Percentiles rank a stretch among this genome's conserved stretches.
These are phyloP conservation scores for Lepraria neglecta DNA, from an alignment of 495 filamentous ascomycete genomes.

Conservation along the genomic window DNA sequence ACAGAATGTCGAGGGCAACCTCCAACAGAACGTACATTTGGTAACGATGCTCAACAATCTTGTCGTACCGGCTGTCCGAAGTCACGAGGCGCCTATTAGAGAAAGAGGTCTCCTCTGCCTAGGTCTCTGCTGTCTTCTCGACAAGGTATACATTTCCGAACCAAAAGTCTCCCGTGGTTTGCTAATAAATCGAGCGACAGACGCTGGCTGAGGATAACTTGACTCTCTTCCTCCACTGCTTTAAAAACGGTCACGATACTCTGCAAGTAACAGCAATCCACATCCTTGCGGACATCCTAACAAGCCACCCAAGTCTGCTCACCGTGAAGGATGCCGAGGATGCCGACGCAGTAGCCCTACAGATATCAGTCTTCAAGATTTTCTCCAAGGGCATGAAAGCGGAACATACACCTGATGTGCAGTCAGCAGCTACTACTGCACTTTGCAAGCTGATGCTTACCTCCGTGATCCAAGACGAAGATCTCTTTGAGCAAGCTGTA, in stretches of 20 bases:
- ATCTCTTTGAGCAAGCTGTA: slow-evolving; percentile 75
- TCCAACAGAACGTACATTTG: slow-evolving; percentile 80
- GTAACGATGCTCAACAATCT: slow-evolving; percentile 95
- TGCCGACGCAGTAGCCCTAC: slow-evolving; percentile 38
- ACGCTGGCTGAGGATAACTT: slow-evolving; percentile 89
- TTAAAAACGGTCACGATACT: slow-evolving; percentile 81
- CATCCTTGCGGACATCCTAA: slow-evolving; percentile 89
- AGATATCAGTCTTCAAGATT: slow-evolving; percentile 64
- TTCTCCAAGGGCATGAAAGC: slow-evolving; percentile 71
- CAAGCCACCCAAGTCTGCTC: slow-evolving; percentile 74
- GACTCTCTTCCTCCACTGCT: slow-evolving; percentile 91
- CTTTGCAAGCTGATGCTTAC: slow-evolving; percentile 83
- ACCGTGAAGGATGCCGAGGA: slow-evolving; percentile 34
- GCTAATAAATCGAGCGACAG: slow-evolving; percentile 28
- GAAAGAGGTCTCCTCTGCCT: slow-evolving; percentile 85
- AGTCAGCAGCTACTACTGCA: slow-evolving; percentile 74
- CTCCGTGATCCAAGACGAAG: slow-evolving; percentile 48
- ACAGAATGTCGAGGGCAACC: slow-evolving; percentile 74
- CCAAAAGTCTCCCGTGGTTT: too few relatives aligned
- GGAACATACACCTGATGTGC: slow-evolving; percentile 61
- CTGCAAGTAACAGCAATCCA: slow-evolving; percentile 85
- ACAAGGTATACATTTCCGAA: slow-evolving; percentile 50
- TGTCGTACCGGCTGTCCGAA: slow-evolving; percentile 87
- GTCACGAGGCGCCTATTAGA: slow-evolving; percentile 85
- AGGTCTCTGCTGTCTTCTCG: slow-evolving; percentile 84